Base-by-base conservation (phyloP, 169 alveolate species). In the Eimeria zaria region DNA sequence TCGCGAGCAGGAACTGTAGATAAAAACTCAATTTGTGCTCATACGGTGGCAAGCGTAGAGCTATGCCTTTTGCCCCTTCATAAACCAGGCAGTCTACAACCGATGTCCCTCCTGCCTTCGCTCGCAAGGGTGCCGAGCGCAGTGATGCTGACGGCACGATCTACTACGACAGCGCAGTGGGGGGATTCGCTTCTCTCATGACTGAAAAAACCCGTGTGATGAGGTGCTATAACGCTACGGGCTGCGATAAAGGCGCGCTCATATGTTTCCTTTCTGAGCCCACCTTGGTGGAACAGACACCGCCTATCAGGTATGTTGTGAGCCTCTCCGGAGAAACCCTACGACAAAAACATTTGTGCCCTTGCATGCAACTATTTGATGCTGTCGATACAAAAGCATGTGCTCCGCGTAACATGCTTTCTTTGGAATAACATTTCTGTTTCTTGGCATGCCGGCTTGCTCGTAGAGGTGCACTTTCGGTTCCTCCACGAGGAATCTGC, bases 221-320 rank as follows among this genome's bases (percentile, higher is more conserved):
- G 93, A 41, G 58, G 44, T 85, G 93, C 80, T 60, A 60, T 51
- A 24, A 85, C 60, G 93, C 93, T 30, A 85, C 93, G 18, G 93
- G 93, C 9, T 85, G 93, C 64, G 33, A 9, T 2, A 85, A 85
- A 14, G 18, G 67, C 6, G 93, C 81, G 4, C 81, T 85, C 64
- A 39, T 85, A 18, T 85, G 93, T 46, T 36, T 85, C n/a, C 76
- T 85, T 5, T 36, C 51, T 7, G 73, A 14, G 60, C 60, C 76
- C 11, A 85, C 93, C 36, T 46, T 85, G 53, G 93, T 85, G 33
- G 44, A 85, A 46, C 6, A 12, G 16, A 9, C 7, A 0, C 9
- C 36, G 41, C 93, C 93, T 44, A 85, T 85, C 60, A 85, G 93
- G 93, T 85, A 62, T 0, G 81, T 36, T 0, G 27, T 33, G 22